Base-by-base conservation (phyloP, 2,329 filamentous ascomycete genomes). In the Stachybotrys chartarum region DNA sequence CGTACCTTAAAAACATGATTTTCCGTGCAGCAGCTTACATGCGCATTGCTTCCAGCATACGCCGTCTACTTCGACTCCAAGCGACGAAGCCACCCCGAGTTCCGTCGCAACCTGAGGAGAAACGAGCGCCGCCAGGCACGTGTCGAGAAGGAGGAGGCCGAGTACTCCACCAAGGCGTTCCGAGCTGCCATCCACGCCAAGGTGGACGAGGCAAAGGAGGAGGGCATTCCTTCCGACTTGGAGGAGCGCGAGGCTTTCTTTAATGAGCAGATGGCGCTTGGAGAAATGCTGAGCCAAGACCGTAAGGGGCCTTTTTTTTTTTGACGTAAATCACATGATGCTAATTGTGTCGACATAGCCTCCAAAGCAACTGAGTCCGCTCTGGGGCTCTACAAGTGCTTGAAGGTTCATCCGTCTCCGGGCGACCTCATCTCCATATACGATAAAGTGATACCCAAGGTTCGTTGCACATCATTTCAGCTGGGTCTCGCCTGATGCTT, bases 361-460 rank as follows among this genome's bases (percentile, higher is more conserved):
- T 75, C 83, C 62, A 83, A 86, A 68, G 78, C 81, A 46, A 74
- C 96, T 57, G 92, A 97, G 62, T 90, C 94, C 53, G 93, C 94
- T 51, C 78, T 97, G 58, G 91, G 90, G 73, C 99, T 99, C 78
- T 99, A 97, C 84, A 95, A 92, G 81, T 94, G 92, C 49, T 83
- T 99, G 63, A 99, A 99, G 83, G 94, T 97, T 64, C 99, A 99
- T 77, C 94, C 94, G 53, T 88, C 90, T 66, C 94, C 93, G 12
- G 83, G 87, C 65, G 94, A 97, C 69, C 80, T 99, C 66, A 97
- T 99, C 72, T 84, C 83, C 67, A 96, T 99, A 73, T 99, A 99
- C 75, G 94, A 99, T 75, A 96, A 96, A 84, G 97, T 94, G 35
- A 92, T 97, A 50, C 88, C 93, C 65, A 97, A 97, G 88, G 92